Conservation (phyloP, 495 filamentous ascomycete species). For the Neurospora tetrasperma region DNA sequence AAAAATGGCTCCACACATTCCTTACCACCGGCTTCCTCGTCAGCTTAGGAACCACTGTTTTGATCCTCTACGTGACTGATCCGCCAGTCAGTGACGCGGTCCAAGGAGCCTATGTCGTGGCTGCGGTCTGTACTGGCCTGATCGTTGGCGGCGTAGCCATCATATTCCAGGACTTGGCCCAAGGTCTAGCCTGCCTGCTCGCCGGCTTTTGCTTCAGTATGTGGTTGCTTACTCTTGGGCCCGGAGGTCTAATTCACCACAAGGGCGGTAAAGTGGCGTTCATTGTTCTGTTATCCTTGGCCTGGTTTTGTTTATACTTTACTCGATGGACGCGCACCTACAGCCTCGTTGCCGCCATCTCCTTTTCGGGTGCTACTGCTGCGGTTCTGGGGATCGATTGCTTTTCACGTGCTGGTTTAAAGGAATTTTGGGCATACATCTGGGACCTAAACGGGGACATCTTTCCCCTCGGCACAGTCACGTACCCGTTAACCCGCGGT, state of each 20-base stretch:
- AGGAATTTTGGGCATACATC: constrained; percentile 93
- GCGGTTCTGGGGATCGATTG: constrained; percentile 82
- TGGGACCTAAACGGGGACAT: constrained; percentile 74
- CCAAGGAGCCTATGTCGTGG: constrained; percentile 84
- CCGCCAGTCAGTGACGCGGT: constrained; percentile 65
- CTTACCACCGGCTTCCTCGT: constrained; percentile 67
- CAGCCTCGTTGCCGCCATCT: constrained; percentile 61
- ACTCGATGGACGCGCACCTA: constrained; percentile 68
- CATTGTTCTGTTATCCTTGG: constrained; percentile 60
- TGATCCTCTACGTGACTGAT: constrained; percentile 86
- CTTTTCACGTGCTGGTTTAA: constrained; percentile 77
- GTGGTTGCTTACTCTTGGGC: constrained; percentile 75
- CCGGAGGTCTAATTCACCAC: constrained; percentile 60
- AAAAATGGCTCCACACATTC: constrained; percentile 73
- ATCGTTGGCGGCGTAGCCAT: constrained; percentile 68
- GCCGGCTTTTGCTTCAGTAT: constrained; percentile 84
- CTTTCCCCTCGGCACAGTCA: constrained; percentile 65
- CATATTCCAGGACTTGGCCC: constrained; percentile 76
- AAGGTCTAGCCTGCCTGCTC: constrained; percentile 76
- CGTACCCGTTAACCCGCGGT: constrained; percentile 79
- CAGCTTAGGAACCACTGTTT: constrained; percentile 63
- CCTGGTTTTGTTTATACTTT: constrained; percentile 63
- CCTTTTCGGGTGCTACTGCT: constrained; percentile 73
- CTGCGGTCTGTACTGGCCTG: constrained; percentile 60
- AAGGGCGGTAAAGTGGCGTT: constrained; percentile 57